Evolutionary conservation across 148 eudicot species (phyloP).

Genomic region (Pharnaceum exiguum): DNA sequence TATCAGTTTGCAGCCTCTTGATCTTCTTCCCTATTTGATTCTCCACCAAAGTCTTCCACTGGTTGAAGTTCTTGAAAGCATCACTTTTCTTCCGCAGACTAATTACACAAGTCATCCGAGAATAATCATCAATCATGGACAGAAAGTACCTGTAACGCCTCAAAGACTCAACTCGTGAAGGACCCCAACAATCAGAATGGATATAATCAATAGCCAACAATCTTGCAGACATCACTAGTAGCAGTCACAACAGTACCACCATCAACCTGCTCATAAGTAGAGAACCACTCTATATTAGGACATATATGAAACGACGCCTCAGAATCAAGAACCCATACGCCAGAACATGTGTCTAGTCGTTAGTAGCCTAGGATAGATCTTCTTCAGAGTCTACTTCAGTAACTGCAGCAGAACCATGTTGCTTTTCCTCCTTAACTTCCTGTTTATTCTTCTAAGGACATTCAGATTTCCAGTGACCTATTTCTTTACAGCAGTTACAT

Average conservation of each 20-base stretch:
- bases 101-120: neutral
- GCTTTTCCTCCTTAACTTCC: too few species aligned
- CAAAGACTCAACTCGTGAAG: neutral
- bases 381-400: neutral
- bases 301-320: neutral
- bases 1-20: neutral
- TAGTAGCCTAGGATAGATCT: neutral
- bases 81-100: neutral
- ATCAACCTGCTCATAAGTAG: neutral
- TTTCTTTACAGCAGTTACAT: constrained; percentile 7
- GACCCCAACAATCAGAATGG: neutral
- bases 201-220: neutral
- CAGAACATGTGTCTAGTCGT: neutral
- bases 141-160: neutral
- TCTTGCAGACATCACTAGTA: neutral
- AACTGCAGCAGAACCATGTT: neutral
- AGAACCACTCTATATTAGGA: neutral
- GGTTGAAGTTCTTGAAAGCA: neutral
- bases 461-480: neutral
- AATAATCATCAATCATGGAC: constrained; percentile 1
- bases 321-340: neutral
- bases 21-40: neutral
- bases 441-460: neutral
- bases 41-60: neutral
- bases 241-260: neutral